Evolutionary conservation across 164 flowering plant genomes (phyloP).

Genomic region (Tetracentron sinense): DNA sequence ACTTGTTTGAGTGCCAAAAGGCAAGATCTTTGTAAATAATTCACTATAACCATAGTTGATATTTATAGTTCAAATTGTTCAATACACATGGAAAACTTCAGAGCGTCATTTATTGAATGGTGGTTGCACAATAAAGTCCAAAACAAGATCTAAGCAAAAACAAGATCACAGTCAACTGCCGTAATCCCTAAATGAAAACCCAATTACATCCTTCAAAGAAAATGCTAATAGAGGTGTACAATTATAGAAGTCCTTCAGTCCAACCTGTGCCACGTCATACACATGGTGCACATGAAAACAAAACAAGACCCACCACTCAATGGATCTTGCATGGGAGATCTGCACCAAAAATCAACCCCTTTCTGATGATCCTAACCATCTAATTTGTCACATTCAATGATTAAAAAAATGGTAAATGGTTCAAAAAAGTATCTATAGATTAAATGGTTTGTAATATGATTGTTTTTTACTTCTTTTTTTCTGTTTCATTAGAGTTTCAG

Average conservation of each 20-base stretch:
- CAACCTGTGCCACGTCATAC: not conserved
- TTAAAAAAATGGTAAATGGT: not conserved
- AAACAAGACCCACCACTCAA: not conserved
- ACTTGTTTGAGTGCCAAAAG: too few relatives aligned
- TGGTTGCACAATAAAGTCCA: too few relatives aligned
- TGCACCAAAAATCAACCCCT: not conserved
- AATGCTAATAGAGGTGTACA: not conserved
- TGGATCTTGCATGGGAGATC: not conserved
- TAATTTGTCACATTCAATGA: too few relatives aligned
- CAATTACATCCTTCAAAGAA: not conserved
- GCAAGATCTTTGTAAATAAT: too few relatives aligned
- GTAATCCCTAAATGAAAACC: not conserved
- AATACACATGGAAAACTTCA: too few relatives aligned
- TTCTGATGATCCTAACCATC: not conserved
- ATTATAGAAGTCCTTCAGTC: not conserved
- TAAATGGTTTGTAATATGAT: not conserved
- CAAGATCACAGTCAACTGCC: not conserved
- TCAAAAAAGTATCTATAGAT: not conserved
- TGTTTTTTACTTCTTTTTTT: too few relatives aligned
- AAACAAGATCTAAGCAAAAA: too few relatives aligned
- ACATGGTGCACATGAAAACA: not conserved
- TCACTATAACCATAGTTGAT: too few relatives aligned
- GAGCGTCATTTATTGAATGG: too few relatives aligned
- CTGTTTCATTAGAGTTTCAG: not conserved
- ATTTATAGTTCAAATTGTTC: too few relatives aligned